These are phyloP conservation scores for Porcisia deanei DNA, from an alignment of 208 protist species.

Conservation along the genomic window DNA sequence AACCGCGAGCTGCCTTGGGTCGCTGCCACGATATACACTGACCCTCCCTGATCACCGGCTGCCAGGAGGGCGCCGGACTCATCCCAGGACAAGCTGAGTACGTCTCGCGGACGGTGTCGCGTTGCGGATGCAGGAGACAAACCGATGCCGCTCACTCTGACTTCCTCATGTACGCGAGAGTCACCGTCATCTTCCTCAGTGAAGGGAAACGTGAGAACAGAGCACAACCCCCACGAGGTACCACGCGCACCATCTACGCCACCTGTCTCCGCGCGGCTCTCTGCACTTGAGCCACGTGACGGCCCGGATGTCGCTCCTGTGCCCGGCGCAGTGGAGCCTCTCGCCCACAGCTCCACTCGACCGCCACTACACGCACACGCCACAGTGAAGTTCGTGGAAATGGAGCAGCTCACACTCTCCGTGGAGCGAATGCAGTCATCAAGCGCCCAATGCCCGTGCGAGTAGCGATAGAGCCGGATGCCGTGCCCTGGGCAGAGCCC, in stretches of 20 bases:
- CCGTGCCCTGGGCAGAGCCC: conserved; percentile 58
- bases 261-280: neutral
- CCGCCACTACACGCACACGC: conserved; percentile 60
- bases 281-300: neutral
- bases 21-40: conserved; percentile 54
- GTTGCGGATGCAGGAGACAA: neutral
- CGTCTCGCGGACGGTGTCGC: conserved; percentile 30
- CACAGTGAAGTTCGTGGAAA: conserved; percentile 74
- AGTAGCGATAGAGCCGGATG: conserved; percentile 76
- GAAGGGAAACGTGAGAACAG: conserved; percentile 12
- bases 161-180: neutral
- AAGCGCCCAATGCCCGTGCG: conserved; percentile 76
- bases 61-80: conserved; percentile 68
- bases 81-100: conserved; percentile 61
- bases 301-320: neutral
- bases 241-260: neutral
- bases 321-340: conserved; percentile 6
- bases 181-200: conserved; percentile 12
- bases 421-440: conserved; percentile 52
- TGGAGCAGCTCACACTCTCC: conserved; percentile 55
- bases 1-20: conserved; percentile 39
- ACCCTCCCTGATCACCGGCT: conserved; percentile 48
- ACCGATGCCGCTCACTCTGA: neutral
- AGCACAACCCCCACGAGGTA: conserved; percentile 27
- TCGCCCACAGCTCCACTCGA: conserved; percentile 49